phyloP scores from a whole-genome alignment of 2,329 filamentous ascomycete species.

The Aspergillus pseudotamarii region DNA sequence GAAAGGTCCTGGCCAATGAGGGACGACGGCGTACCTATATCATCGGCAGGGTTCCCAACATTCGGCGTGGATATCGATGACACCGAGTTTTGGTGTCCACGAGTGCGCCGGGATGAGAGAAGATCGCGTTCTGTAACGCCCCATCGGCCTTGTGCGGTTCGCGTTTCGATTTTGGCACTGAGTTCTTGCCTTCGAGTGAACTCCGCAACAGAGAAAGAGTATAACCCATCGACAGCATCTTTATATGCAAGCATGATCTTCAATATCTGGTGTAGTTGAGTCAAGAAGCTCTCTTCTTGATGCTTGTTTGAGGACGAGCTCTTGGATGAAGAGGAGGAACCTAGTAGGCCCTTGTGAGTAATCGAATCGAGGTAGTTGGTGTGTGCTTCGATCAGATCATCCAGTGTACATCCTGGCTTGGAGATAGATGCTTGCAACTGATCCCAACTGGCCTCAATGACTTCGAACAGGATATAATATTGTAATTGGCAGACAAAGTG shows the following conservation, averaged over 20 bases:
- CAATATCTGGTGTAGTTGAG: constrained; percentile 87
- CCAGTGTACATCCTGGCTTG: constrained; percentile 85
- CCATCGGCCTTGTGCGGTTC: constrained; percentile 67
- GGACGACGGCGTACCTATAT: constrained; percentile 45
- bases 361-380: constrained; percentile 89
- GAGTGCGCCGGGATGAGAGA: constrained; percentile 35
- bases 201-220: constrained; percentile 92
- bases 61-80: constrained; percentile 34
- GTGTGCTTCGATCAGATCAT: constrained; percentile 92
- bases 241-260: constrained; percentile 93
- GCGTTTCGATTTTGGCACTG: constrained; percentile 70
- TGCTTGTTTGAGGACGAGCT: constrained; percentile 40
- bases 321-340: constrained; percentile 56
- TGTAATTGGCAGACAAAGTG: constrained; percentile 97
- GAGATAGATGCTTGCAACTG: constrained; percentile 80
- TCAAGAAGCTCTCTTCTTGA: constrained; percentile 78
- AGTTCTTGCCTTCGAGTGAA: constrained; percentile 89
- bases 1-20: constrained; percentile 36
- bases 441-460: constrained; percentile 95
- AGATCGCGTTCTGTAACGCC: constrained; percentile 61
- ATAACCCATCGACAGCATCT: constrained; percentile 89
- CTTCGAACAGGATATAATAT: constrained; percentile 98
- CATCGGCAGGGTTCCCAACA: constrained; percentile 25
- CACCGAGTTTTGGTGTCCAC: constrained; percentile 28
- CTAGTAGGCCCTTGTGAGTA: constrained; percentile 91